Evolutionary conservation across 768 basidiomycete species (phyloP), one percentile per base, ranked within the genome.

Genomic region (Favolaschia claudopus): DNA sequence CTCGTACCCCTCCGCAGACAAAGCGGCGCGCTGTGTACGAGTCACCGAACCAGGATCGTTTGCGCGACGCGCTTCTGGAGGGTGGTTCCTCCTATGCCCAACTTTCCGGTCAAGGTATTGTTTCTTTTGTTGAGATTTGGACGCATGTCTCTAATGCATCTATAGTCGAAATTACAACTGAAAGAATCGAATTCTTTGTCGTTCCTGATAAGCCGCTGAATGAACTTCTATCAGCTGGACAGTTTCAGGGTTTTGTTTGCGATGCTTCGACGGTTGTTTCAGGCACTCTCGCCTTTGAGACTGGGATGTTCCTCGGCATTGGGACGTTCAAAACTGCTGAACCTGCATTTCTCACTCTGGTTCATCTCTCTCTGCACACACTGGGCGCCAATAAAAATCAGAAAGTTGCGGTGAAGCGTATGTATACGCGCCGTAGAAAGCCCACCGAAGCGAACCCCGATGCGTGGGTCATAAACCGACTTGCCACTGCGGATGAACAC

Each of bases 401-500:
- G 24, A 24, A 12, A 8, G 48, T 50, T 6, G 48, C 31, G 19
- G 32, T n/a, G 5, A 50, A 50, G 34, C 32, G 34, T 14, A 9
- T 33, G 29, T 50, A 13, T 22, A 27, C 25, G 22, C 13, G 27
- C 8, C 22, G 42, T 20, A 8, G 27, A 22, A 8, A 43, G 25
- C 14, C 27, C 12, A 25, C n/a, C n/a, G 17, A 17, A 17, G 22
- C 13, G 20, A 50, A n/a, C 27, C 27, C 31, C 33, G n/a, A 7
- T n/a, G n/a, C n/a, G n/a, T n/a, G n/a, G n/a, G n/a, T n/a, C n/a
- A 77, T 70, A 3, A 27, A 37, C 33, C 81, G 65, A 55, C 67
- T 70, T 27, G 77, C 76, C 3, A 77, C 79, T 1, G 77, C 74
- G 32, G 72, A 73, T 0, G 78, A 76, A 61, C 82, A 83, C 9